phyloP scores from a whole-genome alignment of 139 green algal species.

The Nannochloris sp. region DNA sequence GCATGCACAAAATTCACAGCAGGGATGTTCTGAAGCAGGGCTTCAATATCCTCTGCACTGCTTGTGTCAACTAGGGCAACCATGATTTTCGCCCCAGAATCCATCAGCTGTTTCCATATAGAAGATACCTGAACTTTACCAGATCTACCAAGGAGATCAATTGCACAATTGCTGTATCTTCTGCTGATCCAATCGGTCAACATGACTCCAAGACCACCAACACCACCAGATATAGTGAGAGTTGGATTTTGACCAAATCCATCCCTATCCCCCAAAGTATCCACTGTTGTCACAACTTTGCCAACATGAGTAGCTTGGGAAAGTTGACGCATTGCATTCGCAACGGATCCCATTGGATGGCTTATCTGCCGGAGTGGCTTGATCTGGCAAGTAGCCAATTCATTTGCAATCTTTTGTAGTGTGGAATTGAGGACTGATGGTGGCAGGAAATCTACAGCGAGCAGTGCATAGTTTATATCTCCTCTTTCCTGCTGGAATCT shows the following conservation, averaged over 20 bases:
- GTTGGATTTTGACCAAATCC: neutral
- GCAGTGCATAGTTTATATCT: constrained; percentile 51
- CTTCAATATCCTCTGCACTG: neutral
- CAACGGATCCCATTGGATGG: constrained; percentile 29
- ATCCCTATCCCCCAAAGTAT: neutral
- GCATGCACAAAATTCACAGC: constrained; percentile 51
- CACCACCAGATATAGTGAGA: neutral
- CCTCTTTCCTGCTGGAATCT: constrained; percentile 52
- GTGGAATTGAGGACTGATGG: constrained; percentile 22
- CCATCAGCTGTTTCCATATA: neutral
- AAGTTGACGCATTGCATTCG: constrained; percentile 61
- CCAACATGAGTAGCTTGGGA: constrained; percentile 60
- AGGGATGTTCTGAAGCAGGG: neutral
- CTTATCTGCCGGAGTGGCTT: constrained; percentile 29
- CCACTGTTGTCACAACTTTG: constrained; percentile 53
- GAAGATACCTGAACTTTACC: neutral
- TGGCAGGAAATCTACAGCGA: constrained; percentile 79
- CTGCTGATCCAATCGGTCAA: constrained; percentile 13
- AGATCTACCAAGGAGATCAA: constrained; percentile 10
- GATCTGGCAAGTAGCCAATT: constrained; percentile 32
- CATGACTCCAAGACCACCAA: constrained; percentile 8
- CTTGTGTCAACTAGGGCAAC: constrained; percentile 6
- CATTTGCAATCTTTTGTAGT: constrained; percentile 13
- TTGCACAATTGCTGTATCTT: neutral
- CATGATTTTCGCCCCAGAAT: constrained; percentile 4